Evolutionary conservation across 768 basidiomycete genomes (phyloP), one percentile per base, ranked within the genome.

Genomic region (Rhodotorula sphaerocarpa): DNA sequence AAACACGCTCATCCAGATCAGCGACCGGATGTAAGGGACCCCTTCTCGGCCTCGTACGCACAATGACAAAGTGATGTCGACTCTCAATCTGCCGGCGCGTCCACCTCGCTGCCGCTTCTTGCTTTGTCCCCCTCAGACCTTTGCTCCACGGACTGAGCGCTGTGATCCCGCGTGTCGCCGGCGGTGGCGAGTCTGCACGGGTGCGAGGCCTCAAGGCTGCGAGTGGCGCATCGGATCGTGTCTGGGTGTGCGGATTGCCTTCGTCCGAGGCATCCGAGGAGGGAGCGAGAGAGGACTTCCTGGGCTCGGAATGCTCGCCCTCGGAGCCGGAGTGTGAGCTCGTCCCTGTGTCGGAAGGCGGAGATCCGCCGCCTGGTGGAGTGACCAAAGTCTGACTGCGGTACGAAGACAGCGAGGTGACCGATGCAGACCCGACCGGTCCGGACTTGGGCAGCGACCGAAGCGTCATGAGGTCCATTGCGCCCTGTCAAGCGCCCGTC

Each of bases 31-130:
- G n/a, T n/a, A n/a, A n/a, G n/a, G n/a, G n/a, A n/a, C n/a, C n/a
- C n/a, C n/a, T n/a, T n/a, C n/a, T n/a, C n/a, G n/a, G n/a, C n/a
- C 20, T 10, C 2, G 14, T 0, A 33, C 56, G 36, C 25, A 59
- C 63, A 16, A 65, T 59, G 44, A 65, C 51, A 20, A 65, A 65
- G 50, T 65, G 63, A n/a, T 59, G 63, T 16, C 54, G 18, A 12
- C 21, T 25, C 27, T 59, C 54, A 16, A 27, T 23, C 48, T 66
- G 60, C 12, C 59, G 14, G 34, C 43, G 18, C 16, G 47, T 65
- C 63, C 57, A 60, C 23, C 63, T 16, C 9, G 16, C 14, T 3
- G 55, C 48, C 6, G 63, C 63, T 5, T 59, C 63, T n/a, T 42
- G 27, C 7, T 44, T 7, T 0, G 43, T 46, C 16, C 63, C 63